Evolutionary conservation across 768 basidiomycete genomes (phyloP), one percentile per base, ranked within the genome.

Genomic region (Xerocomellus amylosporus): DNA sequence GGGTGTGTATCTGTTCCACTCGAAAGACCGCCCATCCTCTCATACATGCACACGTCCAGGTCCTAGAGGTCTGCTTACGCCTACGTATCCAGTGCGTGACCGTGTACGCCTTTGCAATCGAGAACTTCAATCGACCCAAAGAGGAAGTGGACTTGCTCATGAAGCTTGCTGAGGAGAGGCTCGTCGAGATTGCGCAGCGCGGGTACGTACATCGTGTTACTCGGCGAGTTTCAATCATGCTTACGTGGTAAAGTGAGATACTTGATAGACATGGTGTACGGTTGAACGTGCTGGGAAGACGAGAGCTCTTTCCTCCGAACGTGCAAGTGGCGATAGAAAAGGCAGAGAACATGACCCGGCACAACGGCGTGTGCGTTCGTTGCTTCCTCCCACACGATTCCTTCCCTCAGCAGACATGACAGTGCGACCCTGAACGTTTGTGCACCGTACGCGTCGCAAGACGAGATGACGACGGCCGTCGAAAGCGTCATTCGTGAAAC

Each of bases 91-190:
- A 75, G 55, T 93, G 88, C 55, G 93, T 98, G 24, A 87, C 92
- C 2, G 90, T 88, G n/a, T 99, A 96, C 63, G 93, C 93, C n/a
- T 99, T 99, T 72, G 83, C 94, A 2, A 93, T 98, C 56, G 96
- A 98, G 63, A 99, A 98, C 73, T 98, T 98, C 75, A 90, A 90
- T 57, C 82, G 97, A 20, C 80, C 88, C 1, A 75, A 81, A 50
- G 86, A 87, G 5, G 97, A 99, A 69, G 93, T 99, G 2, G 83
- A 88, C 24, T 84, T 84, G 2, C 77, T 98, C 61, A 93, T 99
- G 93, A 70, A 74, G n/a, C 70, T 99, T 45, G 88, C 90, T 1
- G 85, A 91, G 67, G 77, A 79, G 15, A 86, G 87, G 58, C 77
- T 98, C 28, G 66, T 85, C 34, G 91, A 96, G 68, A 75, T 98